Evolutionary conservation across 192 early-diverging fungal species (phyloP).

Genomic region (Coemansia sp.): DNA sequence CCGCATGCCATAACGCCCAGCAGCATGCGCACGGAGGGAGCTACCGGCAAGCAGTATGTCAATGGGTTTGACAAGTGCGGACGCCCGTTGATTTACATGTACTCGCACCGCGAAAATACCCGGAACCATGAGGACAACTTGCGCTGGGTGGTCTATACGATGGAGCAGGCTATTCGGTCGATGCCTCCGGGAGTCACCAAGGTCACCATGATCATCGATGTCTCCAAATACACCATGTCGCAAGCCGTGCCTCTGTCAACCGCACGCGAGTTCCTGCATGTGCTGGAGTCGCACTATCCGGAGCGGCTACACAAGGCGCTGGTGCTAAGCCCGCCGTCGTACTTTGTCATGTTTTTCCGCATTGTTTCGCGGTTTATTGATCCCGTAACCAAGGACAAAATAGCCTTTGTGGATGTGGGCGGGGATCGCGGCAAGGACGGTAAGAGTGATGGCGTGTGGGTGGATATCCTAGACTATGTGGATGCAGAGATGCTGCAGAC

Average conservation of each 20-base stretch:
- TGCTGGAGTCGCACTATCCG: slow-evolving; percentile 83
- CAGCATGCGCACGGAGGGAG: slow-evolving; percentile 66
- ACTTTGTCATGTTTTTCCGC: slow-evolving; percentile 79
- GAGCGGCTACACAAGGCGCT: slow-evolving; percentile 70
- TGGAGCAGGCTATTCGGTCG: slow-evolving; percentile 71
- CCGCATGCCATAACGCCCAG: slow-evolving; percentile 67
- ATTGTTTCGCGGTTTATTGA: slow-evolving; percentile 87
- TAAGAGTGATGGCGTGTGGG: slow-evolving; percentile 25
- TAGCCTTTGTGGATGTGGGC: slow-evolving; percentile 74
- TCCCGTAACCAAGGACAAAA: slow-evolving; percentile 80
- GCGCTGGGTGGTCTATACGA: slow-evolving; percentile 73
- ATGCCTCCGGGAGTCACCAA: slow-evolving; percentile 69
- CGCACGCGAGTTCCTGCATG: slow-evolving; percentile 72
- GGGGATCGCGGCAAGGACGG: slow-evolving; percentile 25
- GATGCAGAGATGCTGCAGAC: slow-evolving; percentile 51
- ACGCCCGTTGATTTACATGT: slow-evolving; percentile 72
- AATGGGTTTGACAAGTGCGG: slow-evolving; percentile 74
- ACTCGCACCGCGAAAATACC: slow-evolving; percentile 73
- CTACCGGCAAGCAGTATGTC: slow-evolving; percentile 76
- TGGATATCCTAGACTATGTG: slow-evolving; percentile 26
- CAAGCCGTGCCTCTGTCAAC: slow-evolving; percentile 65
- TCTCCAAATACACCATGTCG: slow-evolving; percentile 61
- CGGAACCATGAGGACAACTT: slow-evolving; percentile 65
- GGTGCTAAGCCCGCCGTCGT: slow-evolving; percentile 76
- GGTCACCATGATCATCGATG: slow-evolving; percentile 78